Evolutionary conservation across 1,284 basidiomycete species (phyloP), one percentile per base, ranked within the genome.

Genomic region (Malassezia dermatis): DNA sequence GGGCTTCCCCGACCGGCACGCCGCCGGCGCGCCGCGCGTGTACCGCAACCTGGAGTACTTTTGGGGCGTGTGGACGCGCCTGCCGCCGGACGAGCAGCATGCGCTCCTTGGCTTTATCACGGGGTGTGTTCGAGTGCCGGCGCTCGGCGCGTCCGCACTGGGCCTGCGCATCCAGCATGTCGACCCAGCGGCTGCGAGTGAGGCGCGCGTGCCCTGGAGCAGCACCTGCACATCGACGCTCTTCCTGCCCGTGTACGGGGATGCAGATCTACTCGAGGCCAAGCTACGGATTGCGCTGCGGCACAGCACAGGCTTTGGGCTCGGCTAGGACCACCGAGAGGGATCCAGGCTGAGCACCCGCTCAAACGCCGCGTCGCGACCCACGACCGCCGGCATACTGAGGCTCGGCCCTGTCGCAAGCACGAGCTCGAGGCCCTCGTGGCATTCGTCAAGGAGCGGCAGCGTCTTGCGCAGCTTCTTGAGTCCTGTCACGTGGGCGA

Each of bases 201-300:
- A 37, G 12, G n/a, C 44, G 8, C 64, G 61, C 1, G 45, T 67
- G 28, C 66, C 66, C 2, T 65, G 64, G 64, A 65, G 64, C 17
- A 61, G 58, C 8, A 67, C 66, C 5, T 67, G 66, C 47, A 65
- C 66, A 4, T 60, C 58, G 23, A 67, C 66, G 10, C 55, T 67
- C 3, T 67, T 67, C 17, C 46, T 67, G 1, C 66, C 66, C 0
- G 52, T 52, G 1, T 67, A 67, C 26, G 58, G 53, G 2, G 17
- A 17, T 8, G 28, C 34, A 3, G 37, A 23, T 23, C 30, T 55
- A 41, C 27, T 65, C 39, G 52, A 53, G 48, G 40, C 52, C 10
- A 64, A 66, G 32, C 40, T 67, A 8, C 26, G 40, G 17, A 50
- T 65, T 11, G 66, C 64, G 6, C 58, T 67, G 37, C 59, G 58